These are phyloP conservation scores for Candida tetrigidarum DNA, from an alignment of 1,139 yeast species.

Conservation along the genomic window DNA sequence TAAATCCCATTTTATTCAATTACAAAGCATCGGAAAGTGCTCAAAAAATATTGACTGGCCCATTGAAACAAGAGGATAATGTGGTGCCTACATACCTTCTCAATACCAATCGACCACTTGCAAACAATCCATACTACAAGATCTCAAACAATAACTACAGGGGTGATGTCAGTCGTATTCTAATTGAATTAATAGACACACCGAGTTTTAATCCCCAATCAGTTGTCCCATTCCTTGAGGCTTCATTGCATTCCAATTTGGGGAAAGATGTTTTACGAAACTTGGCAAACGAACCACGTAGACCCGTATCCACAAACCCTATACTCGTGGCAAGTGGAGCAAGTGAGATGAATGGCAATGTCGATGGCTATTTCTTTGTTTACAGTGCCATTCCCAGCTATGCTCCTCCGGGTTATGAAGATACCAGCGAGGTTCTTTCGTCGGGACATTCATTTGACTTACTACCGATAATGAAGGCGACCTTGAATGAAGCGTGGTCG, in stretches of 20 bases:
- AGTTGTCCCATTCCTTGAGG: slow-evolving; percentile 75
- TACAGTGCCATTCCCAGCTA: slow-evolving; percentile 68
- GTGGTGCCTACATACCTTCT: slow-evolving; percentile 1
- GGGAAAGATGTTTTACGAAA: slow-evolving; percentile 63
- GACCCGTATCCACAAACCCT: slow-evolving; percentile 67
- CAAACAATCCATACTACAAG: slow-evolving; percentile 30
- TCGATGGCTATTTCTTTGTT: slow-evolving; percentile 73
- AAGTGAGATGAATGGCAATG: slow-evolving; percentile 69
- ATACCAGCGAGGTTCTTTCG: slow-evolving; percentile 28
- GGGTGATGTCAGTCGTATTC: slow-evolving; percentile 51
- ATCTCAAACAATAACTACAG: slow-evolving; percentile 21
- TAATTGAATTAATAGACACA: slow-evolving; percentile 72
- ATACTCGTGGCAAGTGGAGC: slow-evolving; percentile 78
- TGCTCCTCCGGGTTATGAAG: slow-evolving; percentile 54
- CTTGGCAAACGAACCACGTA: slow-evolving; percentile 67
- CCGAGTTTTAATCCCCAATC: slow-evolving; percentile 68
- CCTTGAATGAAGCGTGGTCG: slow-evolving; percentile 74
- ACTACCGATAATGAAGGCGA: slow-evolving; percentile 51
- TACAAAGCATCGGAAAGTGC: slow-evolving; percentile 44
- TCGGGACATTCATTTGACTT: slow-evolving; percentile 43
- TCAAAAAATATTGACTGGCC: slow-evolving; percentile 8
- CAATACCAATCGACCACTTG: neutral
- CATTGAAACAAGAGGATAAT: slow-evolving; percentile 14
- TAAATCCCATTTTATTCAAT: slow-evolving; percentile 57
- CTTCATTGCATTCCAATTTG: slow-evolving; percentile 63